Evolutionary conservation across 306 rosid species (phyloP), one percentile per base, ranked within the genome.

Genomic region (Morella rubra): DNA sequence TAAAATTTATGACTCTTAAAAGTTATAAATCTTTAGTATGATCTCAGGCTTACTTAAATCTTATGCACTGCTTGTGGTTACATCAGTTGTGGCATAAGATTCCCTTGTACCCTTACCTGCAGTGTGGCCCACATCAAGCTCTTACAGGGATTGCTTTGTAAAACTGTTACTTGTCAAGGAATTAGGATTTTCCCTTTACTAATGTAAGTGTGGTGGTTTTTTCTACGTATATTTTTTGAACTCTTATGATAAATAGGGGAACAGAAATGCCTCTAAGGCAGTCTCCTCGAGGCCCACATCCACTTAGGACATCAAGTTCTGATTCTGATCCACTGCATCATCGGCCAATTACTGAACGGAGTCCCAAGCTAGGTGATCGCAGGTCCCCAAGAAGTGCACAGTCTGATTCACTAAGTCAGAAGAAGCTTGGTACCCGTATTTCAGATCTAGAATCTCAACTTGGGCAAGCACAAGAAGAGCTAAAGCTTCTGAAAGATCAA

Each of bases 391-490:
- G 93, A 86, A 79, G 91, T 19, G 15, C 87, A 71, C 96, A 87
- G 53, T 77, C 91, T 7, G 96, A 90, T 67, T 66, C 92, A 22
- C 42, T 86, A 1, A 89, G 78, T 59, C 97, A 90, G 84, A 93
- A 89, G 85, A 93, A 93, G 84, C 88, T 93, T 66, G 97, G 97
- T 69, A 93, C 96, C 66, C 92, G 96, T 59, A 87, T 93, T 66
- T 93, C 97, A 42, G 94, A 90, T 79, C 82, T 93, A 80, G 97
- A 93, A 80, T 89, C 92, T 20, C 96, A 93, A 81, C 96, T 93
- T 59, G 94, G 94, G 42, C 96, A 93, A 68, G 97, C 97, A 44
- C 97, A 93, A 44, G 81, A 80, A 69, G 97, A 93, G 77, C 73
- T 93, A 76, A 85, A 76, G 80, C 59, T 50, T 56, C 58, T 93